phyloP scores from a whole-genome alignment of 768 basidiomycete species.

The Termitomyces sp. region DNA sequence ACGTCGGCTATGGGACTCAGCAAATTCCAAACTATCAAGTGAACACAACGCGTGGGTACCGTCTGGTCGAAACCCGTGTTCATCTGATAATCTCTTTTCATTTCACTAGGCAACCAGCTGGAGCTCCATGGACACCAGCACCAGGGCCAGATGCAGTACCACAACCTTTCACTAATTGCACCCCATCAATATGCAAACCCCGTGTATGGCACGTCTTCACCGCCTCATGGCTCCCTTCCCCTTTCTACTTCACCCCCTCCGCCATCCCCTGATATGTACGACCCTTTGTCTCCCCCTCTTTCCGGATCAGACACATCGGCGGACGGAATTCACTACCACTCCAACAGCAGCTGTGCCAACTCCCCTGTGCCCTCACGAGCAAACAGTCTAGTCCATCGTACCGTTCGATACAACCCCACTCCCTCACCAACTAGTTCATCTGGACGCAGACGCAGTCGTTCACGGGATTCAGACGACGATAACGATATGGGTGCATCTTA shows the following conservation, averaged over 20 bases:
- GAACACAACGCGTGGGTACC: conserved; percentile 67
- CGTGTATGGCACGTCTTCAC: conserved; percentile 48
- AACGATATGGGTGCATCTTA: conserved; percentile 63
- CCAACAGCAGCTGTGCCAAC: conserved; percentile 71
- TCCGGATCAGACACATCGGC: conserved; percentile 88
- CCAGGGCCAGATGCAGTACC: conserved; percentile 36
- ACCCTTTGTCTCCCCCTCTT: conserved; percentile 79
- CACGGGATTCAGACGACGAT: conserved; percentile 76
- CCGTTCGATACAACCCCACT: conserved; percentile 72
- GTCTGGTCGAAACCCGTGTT: conserved; percentile 48
- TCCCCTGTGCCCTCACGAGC: conserved; percentile 76
- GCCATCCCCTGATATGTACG: conserved; percentile 75
- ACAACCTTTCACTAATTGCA: conserved; percentile 62
- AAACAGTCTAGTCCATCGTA: conserved; percentile 71
- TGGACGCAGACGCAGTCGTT: conserved; percentile 59
- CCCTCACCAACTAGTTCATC: conserved; percentile 77
- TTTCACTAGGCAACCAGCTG: conserved; percentile 52
- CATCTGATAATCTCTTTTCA: conserved; percentile 60
- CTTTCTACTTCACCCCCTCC: conserved; percentile 69
- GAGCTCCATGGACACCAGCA: conserved; percentile 58
- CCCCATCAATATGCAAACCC: conserved; percentile 58
- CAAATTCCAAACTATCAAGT: conserved; percentile 51
- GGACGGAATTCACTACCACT: conserved; percentile 76
- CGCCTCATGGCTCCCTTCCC: conserved; percentile 67
- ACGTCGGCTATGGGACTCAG: conserved; percentile 44